Evolutionary conservation across 495 filamentous ascomycete species (phyloP).

Genomic region (Aspergillus carlsbadensis): DNA sequence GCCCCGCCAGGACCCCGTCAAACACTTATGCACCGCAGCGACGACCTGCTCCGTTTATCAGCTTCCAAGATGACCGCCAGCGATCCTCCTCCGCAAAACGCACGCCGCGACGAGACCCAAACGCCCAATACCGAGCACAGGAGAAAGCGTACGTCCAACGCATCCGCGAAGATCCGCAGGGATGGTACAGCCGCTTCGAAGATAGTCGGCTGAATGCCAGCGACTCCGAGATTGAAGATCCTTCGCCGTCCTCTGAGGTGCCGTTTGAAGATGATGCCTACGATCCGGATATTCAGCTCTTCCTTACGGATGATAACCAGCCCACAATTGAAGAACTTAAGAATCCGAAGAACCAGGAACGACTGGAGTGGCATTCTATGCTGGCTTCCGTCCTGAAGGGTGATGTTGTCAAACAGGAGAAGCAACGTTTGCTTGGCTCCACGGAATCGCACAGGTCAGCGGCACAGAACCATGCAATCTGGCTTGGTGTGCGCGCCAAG

Average conservation of each 20-base stretch:
- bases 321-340: slow-evolving; percentile 86
- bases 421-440: slow-evolving; percentile 85
- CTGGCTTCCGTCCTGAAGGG: slow-evolving; percentile 91
- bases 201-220: slow-evolving; percentile 67
- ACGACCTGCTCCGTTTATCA: slow-evolving; percentile 64
- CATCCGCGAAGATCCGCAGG: slow-evolving; percentile 68
- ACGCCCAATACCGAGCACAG: slow-evolving; percentile 78
- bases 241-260: slow-evolving; percentile 80
- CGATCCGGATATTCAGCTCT: slow-evolving; percentile 90
- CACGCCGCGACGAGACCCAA: slow-evolving; percentile 60
- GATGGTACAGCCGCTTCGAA: slow-evolving; percentile 66
- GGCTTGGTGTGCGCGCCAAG: slow-evolving; percentile 82
- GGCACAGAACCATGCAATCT: slow-evolving; percentile 77
- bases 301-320: slow-evolving; percentile 80
- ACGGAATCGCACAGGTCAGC: slow-evolving; percentile 71
- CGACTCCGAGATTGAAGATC: slow-evolving; percentile 87
- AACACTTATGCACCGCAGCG: slow-evolving; percentile 74
- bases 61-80: slow-evolving; percentile 47
- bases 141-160: slow-evolving; percentile 79
- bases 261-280: slow-evolving; percentile 81
- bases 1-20: slow-evolving; percentile 63
- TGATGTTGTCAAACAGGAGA: slow-evolving; percentile 96
- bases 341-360: slow-evolving; percentile 83
- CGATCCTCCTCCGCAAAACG: slow-evolving; percentile 55
- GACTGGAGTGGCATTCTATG: slow-evolving; percentile 98